Base-by-base conservation (phyloP, 2,329 filamentous ascomycete genomes). In the Scorias spongiosa region DNA sequence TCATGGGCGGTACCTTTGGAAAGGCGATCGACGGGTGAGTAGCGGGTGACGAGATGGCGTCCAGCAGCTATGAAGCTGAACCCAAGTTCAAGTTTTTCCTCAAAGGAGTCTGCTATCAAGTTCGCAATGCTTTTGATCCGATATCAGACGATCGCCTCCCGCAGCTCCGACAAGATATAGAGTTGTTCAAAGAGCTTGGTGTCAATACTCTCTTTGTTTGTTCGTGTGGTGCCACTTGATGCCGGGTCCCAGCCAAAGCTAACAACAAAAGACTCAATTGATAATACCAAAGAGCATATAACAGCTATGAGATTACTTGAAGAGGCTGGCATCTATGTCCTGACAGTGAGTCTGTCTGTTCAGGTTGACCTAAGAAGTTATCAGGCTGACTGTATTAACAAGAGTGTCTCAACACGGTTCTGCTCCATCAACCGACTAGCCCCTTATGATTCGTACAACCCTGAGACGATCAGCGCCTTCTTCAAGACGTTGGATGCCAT, bases 221-320 rank as follows among this genome's bases (percentile, higher is more conserved):
- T 36, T 36, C 32, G 32, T 36, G 15, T 12, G 9, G 3, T 36
- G 32, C 11, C 15, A 36, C 15, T 15, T 26, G 20, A 26, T 26
- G 20, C 7, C 7, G 20, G 7, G 7, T 4, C 7, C 20, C 4
- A 7, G 20, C 20, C 7, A 26, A 26, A 4, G 9, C 32, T 36
- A 15, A 5, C 32, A 36, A 9, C 11, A 15, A 41, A 28, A 49
- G 49, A 46, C 29, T 28, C 18, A 3, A 45, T 49, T 18, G 43
- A 52, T 42, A 32, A 34, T 29, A 37, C 45, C 1, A 50, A 50
- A 29, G 17, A 40, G 4, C 48, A 45, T 15, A 41, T n/a, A 10
- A 34, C 36, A 30, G 44, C 48, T 8, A 51, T 51, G 49, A 47
- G 44, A 15, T 10, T 51, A n/a, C 40, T 51, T 8, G 48, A 40